Evolutionary conservation across 1,284 basidiomycete species (phyloP).

Genomic region (Leucocoprinus gongylophorus): DNA sequence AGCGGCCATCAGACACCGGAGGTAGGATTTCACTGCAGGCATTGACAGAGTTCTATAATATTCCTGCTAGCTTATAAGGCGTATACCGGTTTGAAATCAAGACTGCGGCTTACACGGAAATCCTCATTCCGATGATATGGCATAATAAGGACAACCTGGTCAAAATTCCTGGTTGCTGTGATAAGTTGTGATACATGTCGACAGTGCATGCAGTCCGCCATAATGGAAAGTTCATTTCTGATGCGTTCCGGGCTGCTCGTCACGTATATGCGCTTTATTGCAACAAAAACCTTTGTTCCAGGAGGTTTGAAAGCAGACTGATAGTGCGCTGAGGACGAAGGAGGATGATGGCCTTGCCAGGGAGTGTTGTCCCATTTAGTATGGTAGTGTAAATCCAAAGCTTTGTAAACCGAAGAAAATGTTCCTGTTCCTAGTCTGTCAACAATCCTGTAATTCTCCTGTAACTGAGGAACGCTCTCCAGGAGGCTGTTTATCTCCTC

Average conservation of each 20-base stretch:
- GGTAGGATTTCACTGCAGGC: conserved; percentile 77
- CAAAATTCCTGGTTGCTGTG: conserved; percentile 86
- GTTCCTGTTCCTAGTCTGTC: conserved; percentile 96
- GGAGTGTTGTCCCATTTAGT: conserved; percentile 71
- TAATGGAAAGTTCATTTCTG: conserved; percentile 90
- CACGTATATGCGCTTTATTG: conserved; percentile 95
- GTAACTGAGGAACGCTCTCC: conserved; percentile 53
- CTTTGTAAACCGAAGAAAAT: conserved; percentile 99
- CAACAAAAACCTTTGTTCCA: conserved; percentile 69
- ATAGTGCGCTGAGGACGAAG: conserved; percentile 52
- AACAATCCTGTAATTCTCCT: conserved; percentile 72
- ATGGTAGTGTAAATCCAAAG: conserved; percentile 73
- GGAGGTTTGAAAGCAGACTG: conserved; percentile 41
- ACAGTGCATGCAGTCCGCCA: conserved; percentile 79
- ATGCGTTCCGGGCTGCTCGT: conserved; percentile 92
- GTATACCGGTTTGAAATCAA: not conserved
- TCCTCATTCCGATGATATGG: conserved; percentile 92
- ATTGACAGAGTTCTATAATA: conserved; percentile 71
- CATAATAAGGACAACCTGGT: conserved; percentile 94
- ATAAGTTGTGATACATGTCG: conserved; percentile 89
- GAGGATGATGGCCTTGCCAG: conserved; percentile 70
- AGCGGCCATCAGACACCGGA: conserved; percentile 87
- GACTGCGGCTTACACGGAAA: conserved; percentile 61
- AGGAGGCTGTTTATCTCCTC: conserved; percentile 68
- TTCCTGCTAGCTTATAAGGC: conserved; percentile 40